phyloP scores from a whole-genome alignment of 768 basidiomycete species.

The Hericium rajendrae region DNA sequence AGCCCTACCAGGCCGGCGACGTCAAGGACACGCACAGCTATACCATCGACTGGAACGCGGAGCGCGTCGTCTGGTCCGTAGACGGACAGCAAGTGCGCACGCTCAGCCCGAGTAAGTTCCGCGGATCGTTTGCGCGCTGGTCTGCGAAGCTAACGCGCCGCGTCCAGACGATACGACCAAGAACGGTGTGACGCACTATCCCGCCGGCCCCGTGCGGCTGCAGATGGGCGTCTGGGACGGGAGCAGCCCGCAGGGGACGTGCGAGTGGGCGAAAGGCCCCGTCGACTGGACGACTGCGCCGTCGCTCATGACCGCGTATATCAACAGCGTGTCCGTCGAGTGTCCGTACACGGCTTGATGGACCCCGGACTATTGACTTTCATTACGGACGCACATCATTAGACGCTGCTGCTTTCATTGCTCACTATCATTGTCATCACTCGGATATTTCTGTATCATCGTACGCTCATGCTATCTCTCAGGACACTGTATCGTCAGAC shows the following conservation, averaged over 20 bases:
- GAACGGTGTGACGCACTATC: constrained; percentile 27
- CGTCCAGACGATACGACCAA: constrained; percentile 23
- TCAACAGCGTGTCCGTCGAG: constrained; percentile 29
- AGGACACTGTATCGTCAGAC: too few relatives aligned
- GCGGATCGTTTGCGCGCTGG: background rate
- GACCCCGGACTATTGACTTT: too few relatives aligned
- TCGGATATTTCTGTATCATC: too few relatives aligned
- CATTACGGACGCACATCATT: too few relatives aligned
- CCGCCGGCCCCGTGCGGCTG: constrained; percentile 26
- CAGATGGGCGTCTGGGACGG: constrained; percentile 41
- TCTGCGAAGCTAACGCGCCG: too few relatives aligned
- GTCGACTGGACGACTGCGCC: constrained; percentile 30
- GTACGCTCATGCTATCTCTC: too few relatives aligned
- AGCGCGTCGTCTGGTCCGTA: constrained; percentile 31
- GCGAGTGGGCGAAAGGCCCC: constrained; percentile 34
- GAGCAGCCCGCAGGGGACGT: constrained; percentile 30
- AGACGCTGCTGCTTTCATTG: too few relatives aligned
- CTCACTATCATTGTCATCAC: too few relatives aligned
- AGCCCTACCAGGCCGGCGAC: constrained; percentile 17
- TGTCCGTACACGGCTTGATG: constrained; percentile 16
- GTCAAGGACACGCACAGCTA: constrained; percentile 23
- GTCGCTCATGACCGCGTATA: constrained; percentile 21
- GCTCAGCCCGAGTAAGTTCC: constrained; percentile 17
- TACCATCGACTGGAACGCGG: constrained; percentile 30
- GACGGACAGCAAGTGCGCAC: constrained; percentile 27